A percentile compares a stretch with the other conserved stretches of the same genome.
Conservation (phyloP, 2,329 filamentous ascomycete genomes). For the Chrysoporthe deuterocubensis region DNA sequence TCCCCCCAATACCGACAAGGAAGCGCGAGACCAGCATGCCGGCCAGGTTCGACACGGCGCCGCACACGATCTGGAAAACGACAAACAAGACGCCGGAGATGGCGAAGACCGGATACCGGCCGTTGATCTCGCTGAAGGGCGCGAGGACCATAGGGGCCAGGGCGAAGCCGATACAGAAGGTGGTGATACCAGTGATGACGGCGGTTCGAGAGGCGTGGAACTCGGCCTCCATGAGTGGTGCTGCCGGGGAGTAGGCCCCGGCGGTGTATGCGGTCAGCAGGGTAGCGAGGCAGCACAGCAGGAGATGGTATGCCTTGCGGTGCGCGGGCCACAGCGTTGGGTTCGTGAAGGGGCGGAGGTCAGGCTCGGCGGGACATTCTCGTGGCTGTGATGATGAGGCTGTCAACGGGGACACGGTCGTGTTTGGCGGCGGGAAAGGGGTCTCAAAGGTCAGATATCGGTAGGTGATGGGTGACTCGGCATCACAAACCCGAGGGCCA, state of each 20-base stretch:
- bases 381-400: constrained; percentile 29
- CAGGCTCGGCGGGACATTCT: constrained; percentile 60
- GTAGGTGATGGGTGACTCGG: constrained; percentile 48
- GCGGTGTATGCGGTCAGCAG: constrained; percentile 79
- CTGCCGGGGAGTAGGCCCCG: constrained; percentile 76
- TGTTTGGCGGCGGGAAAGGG: constrained; percentile 48
- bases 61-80: constrained; percentile 72
- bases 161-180: constrained; percentile 81
- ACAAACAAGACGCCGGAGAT: constrained; percentile 74
- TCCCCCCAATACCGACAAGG: constrained; percentile 76
- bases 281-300: constrained; percentile 76
- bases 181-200: constrained; percentile 75
- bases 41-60: constrained; percentile 68
- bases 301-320: constrained; percentile 73
- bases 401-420: constrained; percentile 38
- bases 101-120: constrained; percentile 81
- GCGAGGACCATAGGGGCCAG: constrained; percentile 86
- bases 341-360: constrained; percentile 68
- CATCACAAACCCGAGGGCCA: constrained; percentile 1
- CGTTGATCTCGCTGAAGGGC: constrained; percentile 87
- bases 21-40: constrained; percentile 80
- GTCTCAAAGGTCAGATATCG: constrained; percentile 68
- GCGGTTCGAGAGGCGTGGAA: constrained; percentile 69
- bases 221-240: constrained; percentile 65
- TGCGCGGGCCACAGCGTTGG: constrained; percentile 74